Evolutionary conservation across 2,329 filamentous ascomycete genomes (phyloP), one percentile per base, ranked within the genome.

Genomic region (Colletotrichum eremochloae): DNA sequence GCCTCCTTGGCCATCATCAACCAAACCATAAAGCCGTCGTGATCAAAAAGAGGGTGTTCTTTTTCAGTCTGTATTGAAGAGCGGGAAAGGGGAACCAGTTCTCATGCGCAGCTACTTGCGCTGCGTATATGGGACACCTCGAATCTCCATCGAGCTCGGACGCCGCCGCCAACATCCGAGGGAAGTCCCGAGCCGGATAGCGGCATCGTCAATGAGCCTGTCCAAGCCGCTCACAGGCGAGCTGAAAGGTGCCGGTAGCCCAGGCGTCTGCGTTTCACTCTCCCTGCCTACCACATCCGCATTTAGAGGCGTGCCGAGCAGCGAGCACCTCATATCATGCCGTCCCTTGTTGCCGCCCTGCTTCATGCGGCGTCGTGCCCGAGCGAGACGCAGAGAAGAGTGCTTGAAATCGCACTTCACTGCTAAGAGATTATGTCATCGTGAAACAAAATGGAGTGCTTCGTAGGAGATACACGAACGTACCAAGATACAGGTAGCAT

Each of bases 31-130:
- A 15, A 2, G 18, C 11, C 12, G 9, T 40, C 38, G 14, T 31
- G 11, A 57, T 58, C 1, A 62, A 42, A 36, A 65, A 61, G 29
- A 66, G 52, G 6, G 66, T 33, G 11, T 53, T 58, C 2, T 46
- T 46, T 29, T 66, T 63, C 8, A 57, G 4, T 29, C 9, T 18
- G 38, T 20, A n/a, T 9, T 46, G 7, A 18, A 20, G 18, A 1
- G 7, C 20, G 9, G 44, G 44, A 46, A 46, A 9, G 18, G 18
- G 2, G 44, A n/a, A n/a, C 7, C 44, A 20, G 44, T 1, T n/a
- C 44, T 46, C 44, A 4, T n/a, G 6, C 44, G n/a, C 42, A 44
- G 42, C 42, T 20, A 20, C 18, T 44, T 44, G 18, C 42, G 15
- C 42, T 20, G 6, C 12, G 5, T 20, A 20, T 20, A 20, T 20